These are phyloP conservation scores for Backusella morwellensis DNA, from an alignment of 192 early-diverging fungal genomes.

Conservation along the genomic window DNA sequence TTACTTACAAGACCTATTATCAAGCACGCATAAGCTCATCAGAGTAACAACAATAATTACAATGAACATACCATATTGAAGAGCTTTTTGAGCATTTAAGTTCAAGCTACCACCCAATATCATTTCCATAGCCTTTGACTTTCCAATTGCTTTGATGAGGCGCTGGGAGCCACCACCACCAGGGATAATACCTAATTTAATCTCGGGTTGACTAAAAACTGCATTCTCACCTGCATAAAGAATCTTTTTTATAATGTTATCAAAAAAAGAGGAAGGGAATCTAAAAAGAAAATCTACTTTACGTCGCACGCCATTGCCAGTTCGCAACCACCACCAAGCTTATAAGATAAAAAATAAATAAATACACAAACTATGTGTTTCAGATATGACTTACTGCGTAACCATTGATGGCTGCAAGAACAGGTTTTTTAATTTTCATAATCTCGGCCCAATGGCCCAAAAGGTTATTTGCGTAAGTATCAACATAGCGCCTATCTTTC, in stretches of 20 bases:
- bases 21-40: too few relatives aligned
- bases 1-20: slow-evolving; percentile 73
- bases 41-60: too few relatives aligned
- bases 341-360: slow-evolving; percentile 10
- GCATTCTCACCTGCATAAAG: slow-evolving; percentile 98
- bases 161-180: slow-evolving; percentile 83
- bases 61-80: slow-evolving; percentile 45
- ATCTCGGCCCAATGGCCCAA: slow-evolving; percentile 93
- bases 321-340: slow-evolving; percentile 97
- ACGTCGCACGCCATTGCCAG: slow-evolving; percentile 95
- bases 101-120: slow-evolving; percentile 82
- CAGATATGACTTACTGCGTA: slow-evolving; percentile 69
- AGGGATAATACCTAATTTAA: slow-evolving; percentile 95
- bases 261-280: background rate
- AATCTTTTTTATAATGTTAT: slow-evolving; percentile 53
- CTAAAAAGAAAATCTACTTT: slow-evolving; percentile 27
- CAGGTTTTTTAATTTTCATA: slow-evolving; percentile 86
- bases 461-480: slow-evolving; percentile 89
- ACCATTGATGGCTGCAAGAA: slow-evolving; percentile 97
- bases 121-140: slow-evolving; percentile 98
- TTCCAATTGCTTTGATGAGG: slow-evolving; percentile 89
- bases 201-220: slow-evolving; percentile 90
- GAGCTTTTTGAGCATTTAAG: slow-evolving; percentile 84
- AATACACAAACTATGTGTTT: background rate
- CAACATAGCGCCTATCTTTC: slow-evolving; percentile 79